A percentile compares a stretch with the other conserved stretches of the same genome.
These are phyloP conservation scores for Trichosanthes cucumerina DNA, from an alignment of 306 rosid species.

Conservation along the genomic window DNA sequence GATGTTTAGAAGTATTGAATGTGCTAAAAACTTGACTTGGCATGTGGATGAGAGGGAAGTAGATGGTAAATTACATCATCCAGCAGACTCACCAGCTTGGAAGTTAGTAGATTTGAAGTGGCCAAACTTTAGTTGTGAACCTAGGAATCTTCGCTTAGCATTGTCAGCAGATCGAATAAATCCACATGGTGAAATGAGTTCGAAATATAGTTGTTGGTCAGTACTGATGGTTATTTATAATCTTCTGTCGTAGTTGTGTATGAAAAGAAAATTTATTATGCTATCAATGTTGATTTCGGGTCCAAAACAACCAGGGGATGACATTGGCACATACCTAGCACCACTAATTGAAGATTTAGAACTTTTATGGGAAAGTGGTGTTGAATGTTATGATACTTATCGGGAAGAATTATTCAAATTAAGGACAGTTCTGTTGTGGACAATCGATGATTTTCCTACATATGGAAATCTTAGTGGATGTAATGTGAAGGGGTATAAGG, in stretches of 20 bases:
- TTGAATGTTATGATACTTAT: too few relatives aligned
- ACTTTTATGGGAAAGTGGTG: too few relatives aligned
- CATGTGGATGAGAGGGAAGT: not conserved
- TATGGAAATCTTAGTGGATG: too few relatives aligned
- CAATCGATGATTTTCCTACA: too few relatives aligned
- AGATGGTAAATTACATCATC: not conserved
- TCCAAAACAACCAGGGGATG: too few relatives aligned
- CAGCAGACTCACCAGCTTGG: not conserved
- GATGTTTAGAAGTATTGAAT: not conserved
- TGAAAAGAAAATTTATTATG: not conserved
- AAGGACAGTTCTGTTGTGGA: too few relatives aligned
- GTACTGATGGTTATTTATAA: not conserved
- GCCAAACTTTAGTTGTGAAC: too few relatives aligned
- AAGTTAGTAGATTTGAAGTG: too few relatives aligned
- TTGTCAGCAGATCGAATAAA: not conserved
- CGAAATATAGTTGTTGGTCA: not conserved
- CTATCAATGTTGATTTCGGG: not conserved
- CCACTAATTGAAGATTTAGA: too few relatives aligned
- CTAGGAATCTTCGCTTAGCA: not conserved
- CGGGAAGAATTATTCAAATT: too few relatives aligned
- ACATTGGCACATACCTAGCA: too few relatives aligned
- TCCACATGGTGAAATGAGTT: not conserved
- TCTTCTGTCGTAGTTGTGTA: not conserved
- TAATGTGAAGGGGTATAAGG: too few relatives aligned
- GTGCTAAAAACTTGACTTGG: not conserved